These are phyloP conservation scores for Gyromitra esculenta DNA, from an alignment of 2,329 filamentous ascomycete species.

Conservation along the genomic window DNA sequence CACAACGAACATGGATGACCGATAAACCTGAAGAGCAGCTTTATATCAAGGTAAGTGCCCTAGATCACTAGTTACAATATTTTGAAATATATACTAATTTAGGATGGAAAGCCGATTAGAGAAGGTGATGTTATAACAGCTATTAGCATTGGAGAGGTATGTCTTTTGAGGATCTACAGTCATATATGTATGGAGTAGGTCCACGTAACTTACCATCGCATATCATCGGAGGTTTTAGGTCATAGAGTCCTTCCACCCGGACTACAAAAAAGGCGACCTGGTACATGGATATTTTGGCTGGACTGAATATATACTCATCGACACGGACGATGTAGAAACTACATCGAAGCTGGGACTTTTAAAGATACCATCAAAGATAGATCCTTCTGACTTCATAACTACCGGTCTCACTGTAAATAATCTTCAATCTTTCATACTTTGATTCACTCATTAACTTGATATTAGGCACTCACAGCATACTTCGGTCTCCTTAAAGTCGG, in stretches of 20 bases:
- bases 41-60: conserved; percentile 26
- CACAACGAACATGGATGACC: conserved; percentile 47
- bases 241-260: conserved; percentile 14
- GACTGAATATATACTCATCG: conserved; percentile 62
- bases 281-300: conserved; percentile 60
- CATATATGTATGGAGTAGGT: background rate
- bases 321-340: conserved; percentile 58
- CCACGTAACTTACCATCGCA: background rate
- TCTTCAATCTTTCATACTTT: background rate
- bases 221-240: background rate
- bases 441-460: background rate
- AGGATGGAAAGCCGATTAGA: conserved; percentile 34
- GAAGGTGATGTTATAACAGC: conserved; percentile 45
- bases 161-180: background rate
- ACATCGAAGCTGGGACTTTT: background rate
- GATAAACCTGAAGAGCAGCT: conserved; percentile 36
- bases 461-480: conserved; percentile 64
- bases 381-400: conserved; percentile 40
- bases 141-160: conserved; percentile 30
- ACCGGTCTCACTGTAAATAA: conserved; percentile 30
- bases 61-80: background rate
- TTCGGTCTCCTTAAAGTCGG: conserved; percentile 62
- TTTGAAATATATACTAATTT: background rate
- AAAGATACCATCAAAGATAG: conserved; percentile 15
- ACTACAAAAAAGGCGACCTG: conserved; percentile 59